phyloP scores from a whole-genome alignment of 192 early-diverging fungal genomes.

The Geranomyces michiganensis region DNA sequence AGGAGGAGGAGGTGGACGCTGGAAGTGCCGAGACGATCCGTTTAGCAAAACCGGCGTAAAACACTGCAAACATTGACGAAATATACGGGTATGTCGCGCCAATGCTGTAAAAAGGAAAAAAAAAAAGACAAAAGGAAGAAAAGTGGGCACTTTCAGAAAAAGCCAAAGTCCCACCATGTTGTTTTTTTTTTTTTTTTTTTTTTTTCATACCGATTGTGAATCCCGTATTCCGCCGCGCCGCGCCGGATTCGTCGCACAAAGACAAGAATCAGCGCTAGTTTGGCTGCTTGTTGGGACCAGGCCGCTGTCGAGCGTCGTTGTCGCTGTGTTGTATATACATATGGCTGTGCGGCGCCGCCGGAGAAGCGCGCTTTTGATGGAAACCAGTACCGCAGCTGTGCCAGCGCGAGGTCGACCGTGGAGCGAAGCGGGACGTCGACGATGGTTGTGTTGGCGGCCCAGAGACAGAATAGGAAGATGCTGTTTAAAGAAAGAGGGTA shows the following conservation, averaged over 20 bases:
- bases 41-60: conserved; percentile 17
- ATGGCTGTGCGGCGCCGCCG: not conserved
- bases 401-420: conserved; percentile 30
- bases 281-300: conserved; percentile 40
- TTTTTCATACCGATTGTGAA: conserved; percentile 44
- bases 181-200: no score
- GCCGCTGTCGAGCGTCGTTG: conserved; percentile 1
- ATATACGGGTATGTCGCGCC: conserved; percentile 31
- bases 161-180: no score
- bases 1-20: no score
- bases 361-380: conserved; percentile 3
- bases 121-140: not conserved
- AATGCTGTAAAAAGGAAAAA: not conserved
- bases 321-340: not conserved
- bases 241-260: conserved; percentile 30
- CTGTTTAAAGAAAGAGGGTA: conserved; percentile 5
- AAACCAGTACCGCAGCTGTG: conserved; percentile 20
- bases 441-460: conserved; percentile 42
- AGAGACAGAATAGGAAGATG: conserved; percentile 42
- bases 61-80: conserved; percentile 21
- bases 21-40: not conserved
- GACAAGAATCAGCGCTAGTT: conserved; percentile 29
- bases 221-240: conserved; percentile 39
- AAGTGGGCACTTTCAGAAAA: no score
- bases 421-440: conserved; percentile 41